Conservation (phyloP, 2,329 filamentous ascomycete species). For the Hyphodiscus sp. region DNA sequence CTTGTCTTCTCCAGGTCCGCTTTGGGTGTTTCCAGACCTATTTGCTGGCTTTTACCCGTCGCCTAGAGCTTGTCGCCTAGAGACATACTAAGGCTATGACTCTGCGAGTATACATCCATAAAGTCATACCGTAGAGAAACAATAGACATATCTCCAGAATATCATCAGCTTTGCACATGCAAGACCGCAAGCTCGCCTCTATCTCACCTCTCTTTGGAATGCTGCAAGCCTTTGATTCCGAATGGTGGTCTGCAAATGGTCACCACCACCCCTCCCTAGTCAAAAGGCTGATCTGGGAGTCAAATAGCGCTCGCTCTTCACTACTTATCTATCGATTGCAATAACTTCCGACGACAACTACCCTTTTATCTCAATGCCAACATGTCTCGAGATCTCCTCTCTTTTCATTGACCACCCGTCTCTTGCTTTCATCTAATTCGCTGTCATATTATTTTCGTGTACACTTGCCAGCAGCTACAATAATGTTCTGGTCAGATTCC, state of each 20-base stretch:
- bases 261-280: background rate
- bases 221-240: background rate
- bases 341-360: background rate
- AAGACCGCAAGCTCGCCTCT: background rate
- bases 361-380: background rate
- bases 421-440: background rate
- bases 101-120: no score
- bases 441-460: background rate
- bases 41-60: no score
- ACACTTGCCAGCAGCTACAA: slow-evolving; percentile 2
- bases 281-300: background rate
- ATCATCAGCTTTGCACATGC: no score
- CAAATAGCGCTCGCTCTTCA: background rate
- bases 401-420: background rate
- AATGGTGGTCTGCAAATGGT: background rate
- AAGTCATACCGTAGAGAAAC: no score
- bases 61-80: no score
- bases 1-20: no score
- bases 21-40: no score
- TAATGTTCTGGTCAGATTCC: background rate
- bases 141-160: no score
- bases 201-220: background rate
- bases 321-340: background rate
- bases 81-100: no score
- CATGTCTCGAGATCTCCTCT: background rate